These are phyloP conservation scores for Chaetomiaceae sp. DNA, from an alignment of 2,329 filamentous ascomycete species.

Conservation along the genomic window DNA sequence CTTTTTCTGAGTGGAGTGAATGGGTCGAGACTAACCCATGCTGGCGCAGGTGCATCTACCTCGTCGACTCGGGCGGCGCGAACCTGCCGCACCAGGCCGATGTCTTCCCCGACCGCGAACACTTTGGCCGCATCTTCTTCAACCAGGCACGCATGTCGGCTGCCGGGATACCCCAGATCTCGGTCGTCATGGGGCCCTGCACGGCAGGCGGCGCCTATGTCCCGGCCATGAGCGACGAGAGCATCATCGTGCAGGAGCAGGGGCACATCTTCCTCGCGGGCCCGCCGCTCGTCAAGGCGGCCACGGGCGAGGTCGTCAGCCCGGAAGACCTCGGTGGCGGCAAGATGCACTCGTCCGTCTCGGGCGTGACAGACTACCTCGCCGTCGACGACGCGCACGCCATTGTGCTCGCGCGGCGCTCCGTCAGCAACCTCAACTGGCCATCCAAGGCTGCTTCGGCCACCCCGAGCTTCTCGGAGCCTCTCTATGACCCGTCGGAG, in stretches of 20 bases:
- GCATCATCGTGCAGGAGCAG: constrained; percentile 90
- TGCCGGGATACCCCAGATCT: constrained; percentile 83
- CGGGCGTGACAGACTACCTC: constrained; percentile 91
- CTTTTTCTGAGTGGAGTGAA: not conserved
- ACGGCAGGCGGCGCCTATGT: constrained; percentile 95
- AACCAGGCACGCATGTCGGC: constrained; percentile 94
- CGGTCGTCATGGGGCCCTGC: constrained; percentile 95
- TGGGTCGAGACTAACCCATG: not conserved
- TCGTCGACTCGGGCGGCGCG: constrained; percentile 92
- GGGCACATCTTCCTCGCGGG: constrained; percentile 98
- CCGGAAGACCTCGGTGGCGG: constrained; percentile 90
- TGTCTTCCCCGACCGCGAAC: constrained; percentile 90
- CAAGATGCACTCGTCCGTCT: constrained; percentile 81
- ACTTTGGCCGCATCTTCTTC: constrained; percentile 97
- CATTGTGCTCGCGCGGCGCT: constrained; percentile 76
- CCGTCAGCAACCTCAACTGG: constrained; percentile 86
- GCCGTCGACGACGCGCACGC: constrained; percentile 93
- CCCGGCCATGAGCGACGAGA: constrained; percentile 95
- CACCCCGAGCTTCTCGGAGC: constrained; percentile 57
- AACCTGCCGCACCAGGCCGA: constrained; percentile 94
- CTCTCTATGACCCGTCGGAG: constrained; percentile 73
- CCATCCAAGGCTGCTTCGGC: constrained; percentile 46
- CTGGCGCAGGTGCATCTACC: constrained; percentile 69
- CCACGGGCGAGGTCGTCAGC: constrained; percentile 86
- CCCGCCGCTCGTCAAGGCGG: constrained; percentile 90